Conservation (phyloP, 495 filamentous ascomycete genomes). For the Geopyxis carbonaria region DNA sequence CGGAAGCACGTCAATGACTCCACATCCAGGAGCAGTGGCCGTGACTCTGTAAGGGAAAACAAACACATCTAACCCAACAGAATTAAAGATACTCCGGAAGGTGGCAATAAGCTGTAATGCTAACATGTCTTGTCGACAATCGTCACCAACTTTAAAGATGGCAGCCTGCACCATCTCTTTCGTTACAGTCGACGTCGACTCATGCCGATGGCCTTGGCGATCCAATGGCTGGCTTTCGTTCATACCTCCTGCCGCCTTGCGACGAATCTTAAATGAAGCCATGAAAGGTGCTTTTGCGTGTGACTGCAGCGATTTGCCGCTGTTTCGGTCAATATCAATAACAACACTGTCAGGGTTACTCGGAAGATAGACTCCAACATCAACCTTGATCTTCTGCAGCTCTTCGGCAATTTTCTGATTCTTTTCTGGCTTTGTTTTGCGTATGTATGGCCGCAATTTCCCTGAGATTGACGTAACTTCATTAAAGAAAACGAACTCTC, state of each 20-base stretch:
- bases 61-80: conserved; percentile 84
- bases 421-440: conserved; percentile 85
- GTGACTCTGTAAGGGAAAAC: conserved; percentile 96
- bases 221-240: conserved; percentile 26
- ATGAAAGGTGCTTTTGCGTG: conserved; percentile 98
- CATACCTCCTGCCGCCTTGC: conserved; percentile 38
- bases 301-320: conserved; percentile 88
- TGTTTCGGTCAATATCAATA: conserved; percentile 92
- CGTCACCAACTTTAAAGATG: conserved; percentile 99
- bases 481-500: conserved; percentile 94
- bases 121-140: conserved; percentile 92
- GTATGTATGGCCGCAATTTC: conserved; percentile 85
- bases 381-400: conserved; percentile 85
- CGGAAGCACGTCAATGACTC: conserved; percentile 92
- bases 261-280: conserved; percentile 94
- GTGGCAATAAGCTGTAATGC: conserved; percentile 95
- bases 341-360: conserved; percentile 95
- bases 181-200: conserved; percentile 32
- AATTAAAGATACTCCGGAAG: conserved; percentile 90
- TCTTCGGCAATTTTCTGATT: conserved; percentile 99
- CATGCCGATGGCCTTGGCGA: conserved; percentile 15
- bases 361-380: conserved; percentile 90
- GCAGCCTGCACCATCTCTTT: conserved; percentile 96
- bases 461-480: conserved; percentile 92
- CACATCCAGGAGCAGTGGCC: conserved; percentile 94